Conservation (phyloP, 2,329 filamentous ascomycete genomes). For the Camillea tinctor region DNA sequence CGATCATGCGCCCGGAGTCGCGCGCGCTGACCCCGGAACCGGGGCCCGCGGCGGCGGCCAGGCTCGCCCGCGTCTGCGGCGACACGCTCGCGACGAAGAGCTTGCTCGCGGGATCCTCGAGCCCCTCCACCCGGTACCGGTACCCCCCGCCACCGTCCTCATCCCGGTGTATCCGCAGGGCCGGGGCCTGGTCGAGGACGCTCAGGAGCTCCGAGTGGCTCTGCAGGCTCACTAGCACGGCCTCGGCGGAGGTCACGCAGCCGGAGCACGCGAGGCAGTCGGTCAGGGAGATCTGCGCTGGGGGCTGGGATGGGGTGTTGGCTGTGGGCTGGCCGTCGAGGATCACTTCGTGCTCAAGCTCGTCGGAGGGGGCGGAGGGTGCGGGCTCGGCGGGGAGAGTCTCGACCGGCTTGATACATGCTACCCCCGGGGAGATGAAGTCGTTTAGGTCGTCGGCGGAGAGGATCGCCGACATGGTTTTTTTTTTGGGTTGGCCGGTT, state of each 20-base stretch:
- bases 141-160: conserved; percentile 29
- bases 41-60: conserved; percentile 79
- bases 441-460: conserved; percentile 97
- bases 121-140: conserved; percentile 44
- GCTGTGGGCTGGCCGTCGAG: conserved; percentile 29
- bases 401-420: conserved; percentile 97
- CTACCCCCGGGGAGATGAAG: conserved; percentile 96
- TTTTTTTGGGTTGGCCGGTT: background rate
- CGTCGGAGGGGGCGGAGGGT: conserved; percentile 25
- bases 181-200: conserved; percentile 69
- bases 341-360: background rate
- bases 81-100: conserved; percentile 91
- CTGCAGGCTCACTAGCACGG: conserved; percentile 92
- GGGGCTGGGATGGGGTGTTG: conserved; percentile 64
- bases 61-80: conserved; percentile 83
- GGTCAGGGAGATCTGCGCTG: conserved; percentile 91
- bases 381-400: conserved; percentile 70
- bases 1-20: conserved; percentile 78
- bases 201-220: conserved; percentile 88
- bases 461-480: conserved; percentile 89
- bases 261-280: conserved; percentile 97
- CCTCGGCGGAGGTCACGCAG: conserved; percentile 95
- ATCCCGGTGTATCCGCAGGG: conserved; percentile 39
- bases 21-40: conserved; percentile 68
- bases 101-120: conserved; percentile 62